Conservation (phyloP, 768 basidiomycete genomes). For the Rickenella mellea region DNA sequence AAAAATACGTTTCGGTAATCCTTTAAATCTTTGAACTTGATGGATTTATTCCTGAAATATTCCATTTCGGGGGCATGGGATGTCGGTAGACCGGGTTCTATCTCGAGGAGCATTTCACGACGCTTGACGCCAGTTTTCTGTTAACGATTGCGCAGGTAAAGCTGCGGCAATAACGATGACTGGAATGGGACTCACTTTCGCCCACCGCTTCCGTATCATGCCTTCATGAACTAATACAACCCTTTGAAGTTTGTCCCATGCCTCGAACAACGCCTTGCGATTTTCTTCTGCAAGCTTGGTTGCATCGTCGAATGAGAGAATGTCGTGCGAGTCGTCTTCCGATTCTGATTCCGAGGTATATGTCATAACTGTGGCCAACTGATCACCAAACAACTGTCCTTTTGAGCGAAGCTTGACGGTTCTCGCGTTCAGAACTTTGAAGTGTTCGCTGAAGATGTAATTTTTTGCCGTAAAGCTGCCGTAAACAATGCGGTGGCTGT, state of each 20-base stretch:
- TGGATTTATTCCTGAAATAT: neutral
- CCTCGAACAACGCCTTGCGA: neutral
- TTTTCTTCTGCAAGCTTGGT: no score
- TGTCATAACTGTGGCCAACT: no score
- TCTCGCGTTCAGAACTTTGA: no score
- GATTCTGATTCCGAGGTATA: no score
- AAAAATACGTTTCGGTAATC: neutral
- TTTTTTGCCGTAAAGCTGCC: no score
- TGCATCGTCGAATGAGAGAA: no score
- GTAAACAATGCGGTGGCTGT: no score
- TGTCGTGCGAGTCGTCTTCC: no score
- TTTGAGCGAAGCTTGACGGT: no score
- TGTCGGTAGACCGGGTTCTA: neutral
- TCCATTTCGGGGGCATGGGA: neutral
- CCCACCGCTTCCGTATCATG: constrained; percentile 1
- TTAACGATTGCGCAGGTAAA: neutral
- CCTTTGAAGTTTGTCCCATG: neutral
- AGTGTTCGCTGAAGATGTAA: no score
- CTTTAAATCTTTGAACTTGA: neutral
- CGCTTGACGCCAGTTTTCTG: neutral
- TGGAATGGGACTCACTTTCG: neutral
- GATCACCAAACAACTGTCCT: no score
- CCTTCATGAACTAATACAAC: neutral
- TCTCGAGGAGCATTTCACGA: neutral
- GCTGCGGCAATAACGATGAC: neutral